phyloP scores from a whole-genome alignment of 306 rosid species.

The Begonia peltatifolia region DNA sequence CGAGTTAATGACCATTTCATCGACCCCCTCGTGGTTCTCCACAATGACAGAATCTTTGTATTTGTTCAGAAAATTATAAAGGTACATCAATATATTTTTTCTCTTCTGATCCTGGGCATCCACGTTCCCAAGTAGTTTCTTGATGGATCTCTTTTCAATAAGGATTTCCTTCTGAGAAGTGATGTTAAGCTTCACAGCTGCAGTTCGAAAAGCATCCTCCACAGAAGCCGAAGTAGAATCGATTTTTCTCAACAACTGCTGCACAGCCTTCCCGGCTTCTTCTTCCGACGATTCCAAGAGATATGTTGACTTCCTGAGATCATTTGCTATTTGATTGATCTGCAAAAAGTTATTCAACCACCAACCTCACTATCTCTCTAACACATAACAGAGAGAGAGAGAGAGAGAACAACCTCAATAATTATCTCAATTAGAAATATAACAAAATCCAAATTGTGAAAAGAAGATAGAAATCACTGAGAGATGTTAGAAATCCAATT shows the following conservation, averaged over 20 bases:
- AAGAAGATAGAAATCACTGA: too few relatives aligned
- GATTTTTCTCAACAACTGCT: conserved; percentile 31
- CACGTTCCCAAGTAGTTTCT: conserved; percentile 31
- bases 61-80: conserved; percentile 38
- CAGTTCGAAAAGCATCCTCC: conserved; percentile 45
- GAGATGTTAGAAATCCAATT: too few relatives aligned
- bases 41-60: conserved; percentile 20
- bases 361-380: conserved; percentile 7
- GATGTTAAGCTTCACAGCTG: conserved; percentile 44
- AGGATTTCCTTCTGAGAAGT: conserved; percentile 37
- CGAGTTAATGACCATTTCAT: conserved; percentile 16
- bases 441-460: too few relatives aligned
- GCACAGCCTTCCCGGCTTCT: conserved; percentile 53
- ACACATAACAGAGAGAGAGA: background rate
- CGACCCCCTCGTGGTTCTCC: conserved; percentile 25
- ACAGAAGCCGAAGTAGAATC: conserved; percentile 29
- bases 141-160: conserved; percentile 52
- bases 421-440: too few relatives aligned
- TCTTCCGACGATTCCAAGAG: conserved; percentile 46
- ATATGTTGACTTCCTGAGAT: conserved; percentile 40
- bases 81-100: conserved; percentile 40
- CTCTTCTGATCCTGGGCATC: conserved; percentile 26
- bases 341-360: conserved; percentile 27
- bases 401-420: background rate
- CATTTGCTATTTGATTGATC: conserved; percentile 56